These are phyloP conservation scores for Pseudocercospora fuligena DNA, from an alignment of 2,329 filamentous ascomycete genomes.

Conservation along the genomic window DNA sequence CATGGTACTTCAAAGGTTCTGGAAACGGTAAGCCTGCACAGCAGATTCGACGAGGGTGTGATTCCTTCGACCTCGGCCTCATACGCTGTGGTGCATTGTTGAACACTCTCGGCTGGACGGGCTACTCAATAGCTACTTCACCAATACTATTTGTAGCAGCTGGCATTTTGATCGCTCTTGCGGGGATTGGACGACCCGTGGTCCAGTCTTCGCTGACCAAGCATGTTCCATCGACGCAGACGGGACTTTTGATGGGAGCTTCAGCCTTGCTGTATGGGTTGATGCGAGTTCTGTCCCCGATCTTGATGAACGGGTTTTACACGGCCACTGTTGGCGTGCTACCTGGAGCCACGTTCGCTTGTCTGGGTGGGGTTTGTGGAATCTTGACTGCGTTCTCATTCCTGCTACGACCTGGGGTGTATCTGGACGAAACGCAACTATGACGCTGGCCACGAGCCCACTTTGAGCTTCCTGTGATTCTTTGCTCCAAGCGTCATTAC, in stretches of 20 bases:
- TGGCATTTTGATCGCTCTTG: background rate
- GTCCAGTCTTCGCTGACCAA: background rate
- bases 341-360: background rate
- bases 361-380: background rate
- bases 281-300: background rate
- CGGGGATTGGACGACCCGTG: background rate
- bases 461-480: too few species aligned
- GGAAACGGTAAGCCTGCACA: background rate
- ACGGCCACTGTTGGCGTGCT: background rate
- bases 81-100: background rate
- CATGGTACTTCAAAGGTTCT: background rate
- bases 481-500: too few species aligned
- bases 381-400: background rate
- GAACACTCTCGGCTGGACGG: background rate
- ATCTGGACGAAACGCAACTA: background rate
- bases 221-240: background rate
- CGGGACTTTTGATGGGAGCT: background rate
- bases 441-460: too few species aligned
- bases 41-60: background rate
- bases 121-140: background rate
- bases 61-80: background rate
- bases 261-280: background rate
- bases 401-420: background rate
- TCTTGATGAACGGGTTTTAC: slow-evolving; percentile 1
- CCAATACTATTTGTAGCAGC: background rate